Evolutionary conservation across 495 filamentous ascomycete species (phyloP).

Genomic region (Aspergillus funiculosus): DNA sequence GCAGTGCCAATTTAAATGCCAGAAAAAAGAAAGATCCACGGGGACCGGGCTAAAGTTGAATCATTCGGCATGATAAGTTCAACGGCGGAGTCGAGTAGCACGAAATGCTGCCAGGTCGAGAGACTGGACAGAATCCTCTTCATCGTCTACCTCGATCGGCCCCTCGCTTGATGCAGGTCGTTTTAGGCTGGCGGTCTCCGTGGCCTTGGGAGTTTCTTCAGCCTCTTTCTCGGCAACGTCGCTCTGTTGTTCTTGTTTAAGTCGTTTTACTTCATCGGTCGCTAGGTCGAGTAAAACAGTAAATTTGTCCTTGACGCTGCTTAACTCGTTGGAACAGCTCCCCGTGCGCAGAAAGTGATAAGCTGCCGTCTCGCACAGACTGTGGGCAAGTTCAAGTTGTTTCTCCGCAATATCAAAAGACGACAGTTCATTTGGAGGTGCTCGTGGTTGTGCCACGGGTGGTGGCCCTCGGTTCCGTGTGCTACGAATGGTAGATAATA

Average conservation of each 20-base stretch:
- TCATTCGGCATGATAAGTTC: not conserved
- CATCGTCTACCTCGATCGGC: conserved; percentile 43
- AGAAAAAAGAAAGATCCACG: not conserved
- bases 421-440: conserved; percentile 14
- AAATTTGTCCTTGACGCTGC: conserved; percentile 56
- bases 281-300: conserved; percentile 37
- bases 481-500: conserved; percentile 28
- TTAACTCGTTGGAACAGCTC: conserved; percentile 68
- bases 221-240: conserved; percentile 19
- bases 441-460: conserved; percentile 8
- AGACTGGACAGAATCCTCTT: conserved; percentile 32
- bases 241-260: conserved; percentile 33
- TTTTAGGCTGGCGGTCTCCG: conserved; percentile 8
- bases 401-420: conserved; percentile 68
- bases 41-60: not conserved
- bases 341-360: conserved; percentile 83
- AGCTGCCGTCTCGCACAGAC: conserved; percentile 75
- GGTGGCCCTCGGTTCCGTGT: conserved; percentile 24
- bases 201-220: conserved; percentile 6
- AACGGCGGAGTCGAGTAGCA: conserved; percentile 22
- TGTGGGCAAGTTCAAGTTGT: conserved; percentile 70
- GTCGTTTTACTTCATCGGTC: conserved; percentile 35
- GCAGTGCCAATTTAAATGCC: not conserved
- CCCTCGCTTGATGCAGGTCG: conserved; percentile 14
- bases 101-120: conserved; percentile 42